Evolutionary conservation across 1,284 basidiomycete species (phyloP).

Genomic region (Phlebopus sp.): DNA sequence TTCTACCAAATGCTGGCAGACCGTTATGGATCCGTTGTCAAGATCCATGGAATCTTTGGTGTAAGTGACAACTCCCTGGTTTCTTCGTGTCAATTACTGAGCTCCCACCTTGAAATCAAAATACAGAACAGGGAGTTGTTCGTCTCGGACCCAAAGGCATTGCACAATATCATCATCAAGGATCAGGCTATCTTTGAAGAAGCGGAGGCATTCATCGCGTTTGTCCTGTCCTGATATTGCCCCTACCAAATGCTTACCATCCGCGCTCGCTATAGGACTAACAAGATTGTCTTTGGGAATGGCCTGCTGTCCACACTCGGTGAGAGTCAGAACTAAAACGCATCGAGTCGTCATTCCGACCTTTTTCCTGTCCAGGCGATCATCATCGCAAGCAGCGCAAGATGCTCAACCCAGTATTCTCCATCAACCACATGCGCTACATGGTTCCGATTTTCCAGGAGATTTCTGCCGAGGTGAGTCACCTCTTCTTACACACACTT

Average conservation of each 20-base stretch:
- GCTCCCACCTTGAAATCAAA: no score
- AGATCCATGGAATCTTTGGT: slow-evolving; percentile 20
- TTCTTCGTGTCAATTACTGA: no score
- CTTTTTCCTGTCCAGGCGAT: slow-evolving; percentile 34
- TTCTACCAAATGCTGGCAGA: slow-evolving; percentile 17
- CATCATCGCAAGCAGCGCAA: slow-evolving; percentile 47
- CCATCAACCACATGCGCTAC: slow-evolving; percentile 39
- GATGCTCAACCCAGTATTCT: slow-evolving; percentile 45
- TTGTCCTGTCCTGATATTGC: slow-evolving; percentile 29
- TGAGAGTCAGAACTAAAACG: slow-evolving; percentile 9
- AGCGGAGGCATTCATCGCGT: slow-evolving; percentile 40
- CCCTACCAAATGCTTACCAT: slow-evolving; percentile 4
- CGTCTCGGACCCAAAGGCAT: slow-evolving; percentile 41
- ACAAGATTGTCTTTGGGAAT: slow-evolving; percentile 12
- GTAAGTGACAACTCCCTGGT: slow-evolving; percentile 11
- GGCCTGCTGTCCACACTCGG: slow-evolving; percentile 15
- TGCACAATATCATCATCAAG: slow-evolving; percentile 41
- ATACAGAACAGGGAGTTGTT: slow-evolving; percentile 30
- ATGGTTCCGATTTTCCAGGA: slow-evolving; percentile 41
- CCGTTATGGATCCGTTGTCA: slow-evolving; percentile 19
- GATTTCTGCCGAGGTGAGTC: slow-evolving; percentile 24
- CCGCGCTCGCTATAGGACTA: slow-evolving; percentile 12
- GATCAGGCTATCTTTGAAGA: slow-evolving; percentile 44
- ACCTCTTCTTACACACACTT: slow-evolving; percentile 1
- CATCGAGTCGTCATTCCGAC: slow-evolving; percentile 22